A percentile compares a stretch with the other conserved stretches of the same genome.
Conservation (phyloP, 805 yeast species). For the Scheffersomyces amazonensis region DNA sequence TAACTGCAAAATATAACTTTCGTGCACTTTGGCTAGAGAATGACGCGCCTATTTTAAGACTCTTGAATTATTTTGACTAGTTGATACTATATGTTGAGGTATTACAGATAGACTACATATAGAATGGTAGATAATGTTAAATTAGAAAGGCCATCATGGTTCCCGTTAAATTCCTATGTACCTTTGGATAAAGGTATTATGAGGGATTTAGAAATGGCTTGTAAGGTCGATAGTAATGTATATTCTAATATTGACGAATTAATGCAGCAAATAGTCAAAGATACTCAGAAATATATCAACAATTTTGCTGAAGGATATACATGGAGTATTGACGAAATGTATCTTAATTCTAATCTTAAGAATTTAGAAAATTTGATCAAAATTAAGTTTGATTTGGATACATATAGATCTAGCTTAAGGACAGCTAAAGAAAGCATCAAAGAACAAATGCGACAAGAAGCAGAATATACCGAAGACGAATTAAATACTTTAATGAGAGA, state of each 20-base stretch:
- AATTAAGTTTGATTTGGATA: slow-evolving; percentile 8
- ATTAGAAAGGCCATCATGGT: too few species aligned
- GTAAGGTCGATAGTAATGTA: slow-evolving; percentile 3
- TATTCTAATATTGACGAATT: slow-evolving; percentile 2
- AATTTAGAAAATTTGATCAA: slow-evolving; percentile 13
- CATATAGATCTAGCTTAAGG: slow-evolving; percentile 10
- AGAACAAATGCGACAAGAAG: slow-evolving; percentile 6
- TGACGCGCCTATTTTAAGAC: too few species aligned
- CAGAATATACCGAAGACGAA: not conserved
- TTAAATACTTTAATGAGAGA: not conserved
- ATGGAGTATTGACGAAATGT: slow-evolving; percentile 6
- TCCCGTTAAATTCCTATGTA: too few species aligned
- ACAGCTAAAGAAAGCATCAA: slow-evolving; percentile 17
- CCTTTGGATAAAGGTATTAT: slow-evolving; percentile 11
- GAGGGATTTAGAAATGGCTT: slow-evolving; percentile 13
- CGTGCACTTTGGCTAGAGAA: too few species aligned
- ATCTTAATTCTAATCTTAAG: slow-evolving; percentile 5
- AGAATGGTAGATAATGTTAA: too few species aligned
- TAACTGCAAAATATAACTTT: too few species aligned
- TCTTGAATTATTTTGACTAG: too few species aligned
- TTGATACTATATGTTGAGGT: too few species aligned
- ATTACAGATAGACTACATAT: too few species aligned
- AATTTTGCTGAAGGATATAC: slow-evolving; percentile 5
- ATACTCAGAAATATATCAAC: slow-evolving; percentile 11
- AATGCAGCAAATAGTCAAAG: slow-evolving; percentile 7